phyloP scores from a whole-genome alignment of 352 stramenopile genomes.

The Phytophthora brassicae region DNA sequence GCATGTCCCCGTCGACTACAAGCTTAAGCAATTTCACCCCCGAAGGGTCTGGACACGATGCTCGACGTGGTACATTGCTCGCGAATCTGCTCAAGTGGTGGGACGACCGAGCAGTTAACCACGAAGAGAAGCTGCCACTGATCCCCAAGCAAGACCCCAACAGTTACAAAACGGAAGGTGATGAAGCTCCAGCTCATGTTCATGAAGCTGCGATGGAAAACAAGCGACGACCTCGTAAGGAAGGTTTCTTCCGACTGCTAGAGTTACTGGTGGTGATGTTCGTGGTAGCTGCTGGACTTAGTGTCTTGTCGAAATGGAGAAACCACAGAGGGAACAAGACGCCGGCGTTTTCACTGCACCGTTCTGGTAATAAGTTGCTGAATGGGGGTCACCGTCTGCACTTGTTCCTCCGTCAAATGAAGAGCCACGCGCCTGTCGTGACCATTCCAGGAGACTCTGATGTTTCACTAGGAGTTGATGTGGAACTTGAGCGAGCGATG shows the following conservation, averaged over 20 bases:
- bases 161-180: neutral
- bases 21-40: conserved; percentile 12
- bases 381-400: conserved; percentile 26
- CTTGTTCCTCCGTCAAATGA: conserved; percentile 31
- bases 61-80: conserved; percentile 16
- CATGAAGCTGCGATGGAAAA: neutral
- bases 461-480: conserved; percentile 33
- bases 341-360: conserved; percentile 29
- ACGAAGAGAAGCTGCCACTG: conserved; percentile 22
- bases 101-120: conserved; percentile 7
- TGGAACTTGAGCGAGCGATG: conserved; percentile 59
- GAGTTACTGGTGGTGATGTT: conserved; percentile 30
- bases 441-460: conserved; percentile 18
- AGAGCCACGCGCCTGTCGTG: conserved; percentile 17
- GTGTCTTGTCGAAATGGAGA: conserved; percentile 15
- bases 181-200: neutral
- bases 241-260: conserved; percentile 12
- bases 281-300: conserved; percentile 21
- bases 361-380: conserved; percentile 31
- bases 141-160: conserved; percentile 9
- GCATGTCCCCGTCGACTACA: conserved; percentile 31
- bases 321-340: conserved; percentile 7
- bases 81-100: conserved; percentile 20
- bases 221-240: neutral
- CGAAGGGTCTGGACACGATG: conserved; percentile 6